Base-by-base conservation (phyloP, 352 stramenopile species). In the Globisporangium spinosum region DNA sequence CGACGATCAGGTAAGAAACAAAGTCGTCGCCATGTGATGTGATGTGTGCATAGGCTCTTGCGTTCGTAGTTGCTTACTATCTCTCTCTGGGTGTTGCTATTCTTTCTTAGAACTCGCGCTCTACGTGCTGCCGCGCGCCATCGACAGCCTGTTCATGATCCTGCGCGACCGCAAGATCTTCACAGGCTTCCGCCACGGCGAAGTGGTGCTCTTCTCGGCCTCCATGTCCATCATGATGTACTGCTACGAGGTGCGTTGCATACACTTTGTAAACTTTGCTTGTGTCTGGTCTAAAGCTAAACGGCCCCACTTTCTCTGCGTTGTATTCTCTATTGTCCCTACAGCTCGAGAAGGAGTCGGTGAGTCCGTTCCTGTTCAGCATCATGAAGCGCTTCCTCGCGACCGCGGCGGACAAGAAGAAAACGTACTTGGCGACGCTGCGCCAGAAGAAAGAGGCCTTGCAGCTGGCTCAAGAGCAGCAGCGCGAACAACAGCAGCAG, bases 181-280 rank as follows among this genome's bases (percentile, higher is more conserved):
- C 45, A 74, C 77, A n/a, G 83, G 85, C 62, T 76, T 94, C 53
- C 76, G 71, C 22, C 74, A 91, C 59, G 87, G 85, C 25, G 87
- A 95, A 64, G 77, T 93, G 35, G 73, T 83, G 55, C 76, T 95
- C 47, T 95, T 94, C 62, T 84, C 85, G 27, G 73, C 74, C 13
- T 95, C 85, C 9, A 95, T 94, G 85, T 76, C 80, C 9, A 73
- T 87, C 54, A 88, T 95, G 72, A 94, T 94, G 87, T 90, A 89
- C 71, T 91, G 76, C 65, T 95, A 93, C 62, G 85, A 95, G 85
- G 83, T 90, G 73, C 65, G 70, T 49, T 56, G 49, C n/a, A 15
- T 13, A 40, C 7, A 2, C 45, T 22, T 7, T 53, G 15, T 2
- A 32, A 32, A 32, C 29, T 1, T 22, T 12, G 20, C 27, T 40